A percentile compares a stretch with the other conserved stretches of the same genome.
These are phyloP conservation scores for Crithidia expoeki DNA, from an alignment of 208 protist genomes.

Conservation along the genomic window DNA sequence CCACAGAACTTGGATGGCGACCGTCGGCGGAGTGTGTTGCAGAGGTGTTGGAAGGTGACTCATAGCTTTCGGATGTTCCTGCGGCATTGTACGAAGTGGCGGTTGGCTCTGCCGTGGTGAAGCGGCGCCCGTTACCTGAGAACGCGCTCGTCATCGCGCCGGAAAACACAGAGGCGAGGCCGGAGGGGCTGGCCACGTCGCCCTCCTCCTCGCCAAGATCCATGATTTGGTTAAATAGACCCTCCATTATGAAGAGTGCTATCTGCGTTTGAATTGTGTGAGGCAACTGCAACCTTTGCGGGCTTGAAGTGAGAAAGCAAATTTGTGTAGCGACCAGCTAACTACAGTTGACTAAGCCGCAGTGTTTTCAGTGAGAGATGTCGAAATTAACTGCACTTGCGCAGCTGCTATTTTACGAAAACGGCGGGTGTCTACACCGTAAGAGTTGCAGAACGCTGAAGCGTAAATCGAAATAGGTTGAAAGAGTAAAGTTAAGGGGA, in stretches of 20 bases:
- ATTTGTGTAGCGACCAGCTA: too few relatives aligned
- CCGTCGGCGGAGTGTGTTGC: not conserved
- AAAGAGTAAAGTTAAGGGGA: too few relatives aligned
- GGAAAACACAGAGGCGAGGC: not conserved
- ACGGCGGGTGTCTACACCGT: too few relatives aligned
- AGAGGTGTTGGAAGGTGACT: not conserved
- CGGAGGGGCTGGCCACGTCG: not conserved
- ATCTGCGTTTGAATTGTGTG: too few relatives aligned
- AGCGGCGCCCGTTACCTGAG: not conserved
- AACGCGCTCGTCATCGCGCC: constrained; percentile 15
- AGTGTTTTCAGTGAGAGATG: too few relatives aligned
- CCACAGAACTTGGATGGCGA: not conserved
- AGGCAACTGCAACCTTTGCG: too few relatives aligned
- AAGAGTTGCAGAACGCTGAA: too few relatives aligned
- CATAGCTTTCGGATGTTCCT: not conserved
- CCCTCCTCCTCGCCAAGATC: constrained; percentile 25
- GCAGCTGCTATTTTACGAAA: too few relatives aligned
- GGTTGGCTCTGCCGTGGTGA: not conserved
- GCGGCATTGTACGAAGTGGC: not conserved
- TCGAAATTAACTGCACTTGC: too few relatives aligned
- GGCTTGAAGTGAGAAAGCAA: too few relatives aligned
- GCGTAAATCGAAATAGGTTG: too few relatives aligned
- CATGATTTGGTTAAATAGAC: constrained; percentile 17
- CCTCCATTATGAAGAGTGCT: constrained; percentile 8
- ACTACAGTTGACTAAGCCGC: too few relatives aligned